Evolutionary conservation across 2,329 filamentous ascomycete genomes (phyloP).

Genomic region (Microsporum canis): DNA sequence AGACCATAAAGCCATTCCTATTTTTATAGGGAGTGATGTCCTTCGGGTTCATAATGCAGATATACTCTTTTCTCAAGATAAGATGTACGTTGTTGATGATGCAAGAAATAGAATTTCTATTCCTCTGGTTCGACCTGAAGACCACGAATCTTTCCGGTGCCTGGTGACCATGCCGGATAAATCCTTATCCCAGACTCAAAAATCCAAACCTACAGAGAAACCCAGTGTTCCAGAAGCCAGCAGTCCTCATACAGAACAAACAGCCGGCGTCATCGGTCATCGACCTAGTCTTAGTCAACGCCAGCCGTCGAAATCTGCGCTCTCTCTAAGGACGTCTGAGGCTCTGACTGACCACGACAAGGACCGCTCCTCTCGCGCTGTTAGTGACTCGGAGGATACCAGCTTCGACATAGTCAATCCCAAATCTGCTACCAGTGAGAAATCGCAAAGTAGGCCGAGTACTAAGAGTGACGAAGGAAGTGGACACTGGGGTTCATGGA

Average conservation of each 20-base stretch:
- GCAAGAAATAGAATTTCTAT: slow-evolving; percentile 79
- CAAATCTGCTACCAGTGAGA: slow-evolving; percentile 23
- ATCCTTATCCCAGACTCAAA: slow-evolving; percentile 11
- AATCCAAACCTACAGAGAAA: slow-evolving; percentile 3
- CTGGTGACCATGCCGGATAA: slow-evolving; percentile 48
- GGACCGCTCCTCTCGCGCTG: slow-evolving; percentile 11
- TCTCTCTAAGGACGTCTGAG: slow-evolving; percentile 20
- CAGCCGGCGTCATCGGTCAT: slow-evolving; percentile 26
- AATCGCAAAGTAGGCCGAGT: slow-evolving; percentile 13
- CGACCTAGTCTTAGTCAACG: slow-evolving; percentile 19
- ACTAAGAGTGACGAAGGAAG: slow-evolving; percentile 30
- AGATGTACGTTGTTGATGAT: slow-evolving; percentile 74
- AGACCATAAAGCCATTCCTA: slow-evolving; percentile 54
- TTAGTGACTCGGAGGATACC: slow-evolving; percentile 13
- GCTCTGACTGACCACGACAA: slow-evolving; percentile 18
- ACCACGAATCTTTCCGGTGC: slow-evolving; percentile 67
- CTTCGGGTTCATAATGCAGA: slow-evolving; percentile 80
- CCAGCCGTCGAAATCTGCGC: slow-evolving; percentile 18
- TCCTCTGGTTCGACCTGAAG: slow-evolving; percentile 83
- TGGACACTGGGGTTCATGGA: slow-evolving; percentile 62
- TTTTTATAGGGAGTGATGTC: slow-evolving; percentile 83
- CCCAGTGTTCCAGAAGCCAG: not conserved
- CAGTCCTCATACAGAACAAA: not conserved
- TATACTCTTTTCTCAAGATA: slow-evolving; percentile 82
- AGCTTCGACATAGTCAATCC: slow-evolving; percentile 11